phyloP scores from a whole-genome alignment of 306 rosid genomes.

The Abrus precatorius region DNA sequence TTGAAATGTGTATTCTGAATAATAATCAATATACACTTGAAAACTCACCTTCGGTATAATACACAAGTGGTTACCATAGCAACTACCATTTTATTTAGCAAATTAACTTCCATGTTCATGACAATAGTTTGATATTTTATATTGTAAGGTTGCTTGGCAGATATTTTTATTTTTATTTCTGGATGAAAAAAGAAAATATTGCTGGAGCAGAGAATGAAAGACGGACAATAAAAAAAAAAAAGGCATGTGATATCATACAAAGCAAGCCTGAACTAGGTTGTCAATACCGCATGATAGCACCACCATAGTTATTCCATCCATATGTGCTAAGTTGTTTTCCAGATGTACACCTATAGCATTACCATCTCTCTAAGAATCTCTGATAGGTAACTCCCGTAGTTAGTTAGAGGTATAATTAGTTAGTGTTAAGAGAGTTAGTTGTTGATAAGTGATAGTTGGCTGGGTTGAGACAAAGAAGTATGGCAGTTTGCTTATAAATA shows the following conservation, averaged over 20 bases:
- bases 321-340: neutral
- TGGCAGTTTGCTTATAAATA: too few species aligned
- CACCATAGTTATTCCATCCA: neutral
- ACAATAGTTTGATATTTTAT: neutral
- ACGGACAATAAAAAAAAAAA: neutral
- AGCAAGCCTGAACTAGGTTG: neutral
- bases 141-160: neutral
- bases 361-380: neutral
- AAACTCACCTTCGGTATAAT: neutral
- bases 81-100: conserved; percentile 6
- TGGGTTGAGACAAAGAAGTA: too few species aligned
- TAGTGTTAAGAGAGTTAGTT: too few species aligned
- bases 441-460: too few species aligned
- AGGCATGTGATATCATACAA: neutral
- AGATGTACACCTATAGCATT: neutral
- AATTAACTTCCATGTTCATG: conserved; percentile 20
- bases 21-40: neutral
- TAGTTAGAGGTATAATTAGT: too few species aligned
- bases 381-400: too few species aligned
- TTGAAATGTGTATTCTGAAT: neutral
- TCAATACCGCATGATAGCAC: neutral
- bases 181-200: neutral
- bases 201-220: neutral
- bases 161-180: neutral
- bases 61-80: neutral